These are phyloP conservation scores for Circinella minor DNA, from an alignment of 371 early-diverging fungal genomes.

Conservation along the genomic window DNA sequence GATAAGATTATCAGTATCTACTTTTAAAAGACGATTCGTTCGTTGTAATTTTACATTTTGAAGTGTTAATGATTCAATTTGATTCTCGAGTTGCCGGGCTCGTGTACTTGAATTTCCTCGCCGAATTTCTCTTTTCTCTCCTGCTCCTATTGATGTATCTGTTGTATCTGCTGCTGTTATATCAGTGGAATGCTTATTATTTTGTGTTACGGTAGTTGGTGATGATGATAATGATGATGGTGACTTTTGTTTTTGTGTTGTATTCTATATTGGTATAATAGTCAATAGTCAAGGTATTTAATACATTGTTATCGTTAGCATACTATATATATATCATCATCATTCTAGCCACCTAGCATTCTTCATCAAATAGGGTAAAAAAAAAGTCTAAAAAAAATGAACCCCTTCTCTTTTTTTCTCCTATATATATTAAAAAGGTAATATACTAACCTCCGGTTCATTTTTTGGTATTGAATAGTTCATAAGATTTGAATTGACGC, in stretches of 20 bases:
- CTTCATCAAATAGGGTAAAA: too few relatives aligned
- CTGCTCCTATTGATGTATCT: background rate
- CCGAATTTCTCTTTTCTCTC: constrained; percentile 38
- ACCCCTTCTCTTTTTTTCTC: background rate
- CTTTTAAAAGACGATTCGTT: constrained; percentile 52
- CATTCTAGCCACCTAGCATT: too few relatives aligned
- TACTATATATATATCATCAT: background rate
- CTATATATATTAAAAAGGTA: background rate
- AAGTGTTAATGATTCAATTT: constrained; percentile 51
- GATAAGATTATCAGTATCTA: constrained; percentile 54
- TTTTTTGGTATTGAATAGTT: constrained; percentile 57
- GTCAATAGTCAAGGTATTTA: background rate
- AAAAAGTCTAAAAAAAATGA: too few relatives aligned
- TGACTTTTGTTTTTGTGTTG: background rate
- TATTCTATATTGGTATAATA: too few relatives aligned
- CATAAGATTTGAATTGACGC: constrained; percentile 56
- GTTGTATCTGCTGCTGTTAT: background rate
- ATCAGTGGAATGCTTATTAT: background rate
- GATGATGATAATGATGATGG: background rate
- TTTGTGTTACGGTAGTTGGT: background rate
- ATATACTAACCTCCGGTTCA: constrained; percentile 17
- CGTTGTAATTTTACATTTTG: constrained; percentile 55
- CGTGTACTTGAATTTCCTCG: constrained; percentile 47
- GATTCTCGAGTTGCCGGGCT: constrained; percentile 44
- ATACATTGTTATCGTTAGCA: background rate